These are phyloP conservation scores for Plectosphaerella plurivora DNA, from an alignment of 2,329 filamentous ascomycete genomes.

Conservation along the genomic window DNA sequence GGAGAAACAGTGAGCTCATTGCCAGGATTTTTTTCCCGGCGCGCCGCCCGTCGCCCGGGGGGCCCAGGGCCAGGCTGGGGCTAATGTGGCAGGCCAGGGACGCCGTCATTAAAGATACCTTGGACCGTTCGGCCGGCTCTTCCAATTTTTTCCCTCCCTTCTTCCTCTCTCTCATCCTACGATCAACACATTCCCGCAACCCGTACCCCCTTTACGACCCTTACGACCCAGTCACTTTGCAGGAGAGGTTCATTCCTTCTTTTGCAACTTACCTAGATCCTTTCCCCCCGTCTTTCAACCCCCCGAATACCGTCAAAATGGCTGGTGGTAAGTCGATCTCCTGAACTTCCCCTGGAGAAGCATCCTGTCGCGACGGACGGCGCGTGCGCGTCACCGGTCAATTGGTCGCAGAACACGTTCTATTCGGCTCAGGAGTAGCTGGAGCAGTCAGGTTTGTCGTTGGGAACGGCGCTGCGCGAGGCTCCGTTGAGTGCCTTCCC, in stretches of 20 bases:
- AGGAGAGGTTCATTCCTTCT: constrained; percentile 11
- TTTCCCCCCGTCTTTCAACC: constrained; percentile 7
- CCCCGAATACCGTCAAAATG: constrained; percentile 27
- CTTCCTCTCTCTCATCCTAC: constrained; percentile 9
- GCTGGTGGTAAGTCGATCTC: constrained; percentile 36
- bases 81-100: constrained; percentile 18
- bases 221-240: constrained; percentile 9
- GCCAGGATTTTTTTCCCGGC: constrained; percentile 11
- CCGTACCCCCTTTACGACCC: constrained; percentile 1
- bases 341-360: neutral
- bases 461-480: no score
- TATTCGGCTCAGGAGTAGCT: neutral
- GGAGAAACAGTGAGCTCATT: constrained; percentile 21
- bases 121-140: constrained; percentile 13
- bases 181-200: neutral
- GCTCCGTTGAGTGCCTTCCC: constrained; percentile 2
- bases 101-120: constrained; percentile 35
- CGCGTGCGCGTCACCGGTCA: neutral
- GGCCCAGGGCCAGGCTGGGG: constrained; percentile 9
- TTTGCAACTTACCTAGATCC: constrained; percentile 18
- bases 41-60: no score
- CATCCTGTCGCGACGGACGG: neutral
- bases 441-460: neutral
- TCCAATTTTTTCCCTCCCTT: constrained; percentile 18
- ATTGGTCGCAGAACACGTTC: neutral